These are phyloP conservation scores for Fagus crenata DNA, from an alignment of 306 rosid genomes.

Conservation along the genomic window DNA sequence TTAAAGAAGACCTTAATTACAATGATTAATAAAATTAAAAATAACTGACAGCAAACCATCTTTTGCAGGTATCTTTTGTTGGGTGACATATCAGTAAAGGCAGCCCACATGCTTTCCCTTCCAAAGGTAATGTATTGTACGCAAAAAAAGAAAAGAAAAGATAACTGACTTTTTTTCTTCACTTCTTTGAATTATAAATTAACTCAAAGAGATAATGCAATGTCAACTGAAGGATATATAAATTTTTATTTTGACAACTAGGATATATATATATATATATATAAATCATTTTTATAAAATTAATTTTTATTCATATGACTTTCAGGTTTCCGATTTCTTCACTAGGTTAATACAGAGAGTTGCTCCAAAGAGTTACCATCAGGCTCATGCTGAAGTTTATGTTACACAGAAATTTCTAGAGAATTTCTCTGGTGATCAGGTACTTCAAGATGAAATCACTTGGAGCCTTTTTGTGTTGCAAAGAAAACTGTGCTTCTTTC, in stretches of 20 bases:
- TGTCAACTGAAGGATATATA: neutral
- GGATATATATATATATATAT: too few relatives aligned
- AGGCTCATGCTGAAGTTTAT: slow-evolving; percentile 79
- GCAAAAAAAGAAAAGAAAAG: neutral
- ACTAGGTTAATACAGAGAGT: slow-evolving; percentile 90
- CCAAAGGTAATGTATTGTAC: slow-evolving; percentile 60
- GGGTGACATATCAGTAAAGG: slow-evolving; percentile 84
- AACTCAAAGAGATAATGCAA: neutral
- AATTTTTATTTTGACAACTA: neutral
- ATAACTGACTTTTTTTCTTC: neutral
- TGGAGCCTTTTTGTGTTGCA: slow-evolving; percentile 11
- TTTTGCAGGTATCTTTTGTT: slow-evolving; percentile 74
- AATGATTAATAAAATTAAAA: neutral
- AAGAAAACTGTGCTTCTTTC: slow-evolving; percentile 14
- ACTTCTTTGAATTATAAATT: neutral
- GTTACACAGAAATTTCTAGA: slow-evolving; percentile 84
- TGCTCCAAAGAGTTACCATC: slow-evolving; percentile 95
- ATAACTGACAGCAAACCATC: slow-evolving; percentile 3
- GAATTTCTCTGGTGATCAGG: slow-evolving; percentile 97
- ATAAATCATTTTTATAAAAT: too few relatives aligned
- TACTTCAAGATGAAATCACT: slow-evolving; percentile 25
- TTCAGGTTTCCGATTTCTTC: slow-evolving; percentile 86
- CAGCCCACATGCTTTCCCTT: slow-evolving; percentile 82
- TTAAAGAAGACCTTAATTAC: neutral
- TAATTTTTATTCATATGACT: slow-evolving; percentile 7